Percentiles rank a stretch among this genome's conserved stretches.
These are phyloP conservation scores for Paragyromitra xinjiangensis DNA, from an alignment of 495 filamentous ascomycete genomes.

Conservation along the genomic window DNA sequence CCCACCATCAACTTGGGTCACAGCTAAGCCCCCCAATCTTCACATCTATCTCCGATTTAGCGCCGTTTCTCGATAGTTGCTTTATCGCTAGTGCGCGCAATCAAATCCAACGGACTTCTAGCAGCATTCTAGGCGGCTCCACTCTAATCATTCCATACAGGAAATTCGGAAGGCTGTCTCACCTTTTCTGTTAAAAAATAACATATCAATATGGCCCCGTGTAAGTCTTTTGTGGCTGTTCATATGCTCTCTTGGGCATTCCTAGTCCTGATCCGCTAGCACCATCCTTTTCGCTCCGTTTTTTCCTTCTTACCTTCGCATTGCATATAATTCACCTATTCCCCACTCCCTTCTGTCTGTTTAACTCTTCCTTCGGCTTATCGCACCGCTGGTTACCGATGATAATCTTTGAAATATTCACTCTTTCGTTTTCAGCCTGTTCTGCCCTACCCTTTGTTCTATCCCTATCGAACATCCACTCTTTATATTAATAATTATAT, in stretches of 20 bases:
- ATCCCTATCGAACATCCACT: slow-evolving; percentile 17
- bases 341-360: neutral
- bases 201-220: neutral
- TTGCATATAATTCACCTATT: slow-evolving; percentile 3
- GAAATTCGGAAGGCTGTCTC: slow-evolving; percentile 5
- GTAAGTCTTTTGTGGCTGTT: slow-evolving; percentile 22
- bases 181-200: neutral
- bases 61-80: neutral
- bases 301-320: neutral
- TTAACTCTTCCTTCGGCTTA: neutral
- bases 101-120: neutral
- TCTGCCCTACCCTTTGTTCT: slow-evolving; percentile 9
- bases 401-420: slow-evolving; percentile 26
- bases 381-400: slow-evolving; percentile 29
- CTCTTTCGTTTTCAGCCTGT: slow-evolving; percentile 12
- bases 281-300: slow-evolving; percentile 1
- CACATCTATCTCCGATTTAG: slow-evolving; percentile 10
- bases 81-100: neutral
- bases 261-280: neutral
- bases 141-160: neutral
- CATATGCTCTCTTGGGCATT: slow-evolving; percentile 6
- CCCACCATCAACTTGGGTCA: neutral
- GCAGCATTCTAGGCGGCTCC: slow-evolving; percentile 13
- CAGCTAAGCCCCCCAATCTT: slow-evolving; percentile 1
- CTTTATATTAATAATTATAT: neutral